Percentiles rank a stretch among this genome's conserved stretches.
These are phyloP conservation scores for Barbarea vulgaris DNA, from an alignment of 345 rosid species.

Conservation along the genomic window DNA sequence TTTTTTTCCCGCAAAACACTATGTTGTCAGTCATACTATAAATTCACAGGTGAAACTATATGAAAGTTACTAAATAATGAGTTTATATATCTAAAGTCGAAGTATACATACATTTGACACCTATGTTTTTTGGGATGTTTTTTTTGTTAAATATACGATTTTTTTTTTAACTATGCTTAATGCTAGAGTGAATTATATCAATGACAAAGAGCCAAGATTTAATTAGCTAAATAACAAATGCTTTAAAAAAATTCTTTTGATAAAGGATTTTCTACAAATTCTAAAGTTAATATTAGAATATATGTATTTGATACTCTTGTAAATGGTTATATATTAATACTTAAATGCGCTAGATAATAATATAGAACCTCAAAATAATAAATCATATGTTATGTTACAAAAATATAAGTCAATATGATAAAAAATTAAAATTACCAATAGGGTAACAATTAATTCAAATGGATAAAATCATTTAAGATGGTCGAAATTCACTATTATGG, in stretches of 20 bases:
- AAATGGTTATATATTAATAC: not conserved
- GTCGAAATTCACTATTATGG: not conserved
- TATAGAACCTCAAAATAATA: not conserved
- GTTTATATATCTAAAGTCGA: not conserved
- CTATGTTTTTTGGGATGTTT: no score
- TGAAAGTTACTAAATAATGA: not conserved
- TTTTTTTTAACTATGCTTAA: not conserved
- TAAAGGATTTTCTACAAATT: no score
- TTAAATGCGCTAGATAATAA: not conserved
- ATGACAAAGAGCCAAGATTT: not conserved
- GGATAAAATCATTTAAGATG: not conserved
- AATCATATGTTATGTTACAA: not conserved
- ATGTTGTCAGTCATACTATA: slow-evolving; percentile 13
- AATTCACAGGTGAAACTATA: not conserved
- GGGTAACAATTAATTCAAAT: not conserved
- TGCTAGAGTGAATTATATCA: not conserved
- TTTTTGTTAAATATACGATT: not conserved
- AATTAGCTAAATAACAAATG: not conserved
- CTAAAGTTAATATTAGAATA: not conserved
- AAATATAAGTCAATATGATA: not conserved
- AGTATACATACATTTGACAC: not conserved
- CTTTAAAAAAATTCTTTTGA: no score
- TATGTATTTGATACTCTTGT: not conserved
- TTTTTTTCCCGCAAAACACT: not conserved
- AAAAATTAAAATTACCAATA: not conserved